Base-by-base conservation (phyloP, 148 eudicot genomes). In the Chenopodium berlandieri region DNA sequence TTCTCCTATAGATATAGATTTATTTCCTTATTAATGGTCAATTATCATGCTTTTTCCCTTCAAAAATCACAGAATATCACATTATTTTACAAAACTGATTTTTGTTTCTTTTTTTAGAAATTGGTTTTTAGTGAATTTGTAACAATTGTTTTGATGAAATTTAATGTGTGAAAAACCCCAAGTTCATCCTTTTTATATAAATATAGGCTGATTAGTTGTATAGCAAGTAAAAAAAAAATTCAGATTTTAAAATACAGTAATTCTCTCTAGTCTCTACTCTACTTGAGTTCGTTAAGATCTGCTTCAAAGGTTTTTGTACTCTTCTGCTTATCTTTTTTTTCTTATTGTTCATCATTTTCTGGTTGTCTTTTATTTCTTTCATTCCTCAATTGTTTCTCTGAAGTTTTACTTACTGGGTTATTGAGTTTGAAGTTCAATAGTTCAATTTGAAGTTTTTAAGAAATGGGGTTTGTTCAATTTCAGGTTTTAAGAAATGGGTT, bases 241-340 rank as follows among this genome's bases (percentile, higher is more conserved):
- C 62, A 11, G 19, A 44, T 12, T 52, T 67, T 20, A 16, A 71
- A 58, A 68, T 6, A 0, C 44, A 40, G 48, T 64, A 70, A 47
- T 23, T 65, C 66, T 31, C 32, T 10, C 30, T 27, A 27, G 30
- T 27, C 30, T 27, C 20, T 40, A 40, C 22, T 44, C 80, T 77
- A 10, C 80, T 80, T n/a, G 54, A 54, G 84, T 84, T 81, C 31
- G 78, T 81, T 81, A 84, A 84, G 87, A 84, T 81, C 84, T 84
- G 34, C 84, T 81, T 48, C 72, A 25, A 20, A 65, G 54, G n/a
- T 16, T 84, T 85, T 81, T 81, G 81, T 80, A 81, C 71, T 85
- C 27, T 81, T 80, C 76, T 78, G 32, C 76, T 80, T 83, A 77
- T 78, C 85, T 62, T 60, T 56, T 16, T 79, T 73, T 73, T 47